phyloP scores from a whole-genome alignment of 441 rosid genomes.

The Populus tomentosa region DNA sequence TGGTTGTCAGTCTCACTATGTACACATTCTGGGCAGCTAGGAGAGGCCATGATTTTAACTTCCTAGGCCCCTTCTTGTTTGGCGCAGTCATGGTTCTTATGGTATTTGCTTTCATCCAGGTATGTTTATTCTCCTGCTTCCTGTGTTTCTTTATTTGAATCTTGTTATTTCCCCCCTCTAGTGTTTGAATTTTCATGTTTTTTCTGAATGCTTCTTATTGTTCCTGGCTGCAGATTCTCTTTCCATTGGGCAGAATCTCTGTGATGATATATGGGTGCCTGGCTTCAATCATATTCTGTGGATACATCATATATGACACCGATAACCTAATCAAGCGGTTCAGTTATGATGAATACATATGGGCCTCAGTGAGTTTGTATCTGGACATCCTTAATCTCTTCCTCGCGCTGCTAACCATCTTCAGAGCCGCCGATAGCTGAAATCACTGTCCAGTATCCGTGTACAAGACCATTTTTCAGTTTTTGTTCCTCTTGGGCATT shows the following conservation, averaged over 20 bases:
- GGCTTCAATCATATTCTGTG: conserved; percentile 75
- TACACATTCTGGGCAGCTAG: conserved; percentile 95
- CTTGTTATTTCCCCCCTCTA: not conserved
- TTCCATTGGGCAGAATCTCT: conserved; percentile 73
- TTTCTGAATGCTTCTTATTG: not conserved
- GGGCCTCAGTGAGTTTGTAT: conserved; percentile 77
- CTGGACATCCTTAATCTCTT: conserved; percentile 74
- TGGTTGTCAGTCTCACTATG: conserved; percentile 70
- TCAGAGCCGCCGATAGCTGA: conserved; percentile 54
- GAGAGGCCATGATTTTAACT: conserved; percentile 81
- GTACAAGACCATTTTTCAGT: not conserved
- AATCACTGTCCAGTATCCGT: not conserved
- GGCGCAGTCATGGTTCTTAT: conserved; percentile 66
- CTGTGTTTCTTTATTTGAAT: not conserved
- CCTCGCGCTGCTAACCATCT: conserved; percentile 51
- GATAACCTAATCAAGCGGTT: conserved; percentile 82
- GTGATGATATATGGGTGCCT: conserved; percentile 72
- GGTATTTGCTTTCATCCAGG: conserved; percentile 77
- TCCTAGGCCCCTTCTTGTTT: conserved; percentile 88
- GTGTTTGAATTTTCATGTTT: not conserved
- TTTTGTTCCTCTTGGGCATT: not conserved
- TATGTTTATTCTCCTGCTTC: conserved; percentile 5
- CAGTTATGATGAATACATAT: conserved; percentile 73
- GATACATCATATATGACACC: conserved; percentile 73
- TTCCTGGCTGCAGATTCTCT: conserved; percentile 55